Base-by-base conservation (phyloP, 306 rosid genomes). In the Casuarina equisetifolia region DNA sequence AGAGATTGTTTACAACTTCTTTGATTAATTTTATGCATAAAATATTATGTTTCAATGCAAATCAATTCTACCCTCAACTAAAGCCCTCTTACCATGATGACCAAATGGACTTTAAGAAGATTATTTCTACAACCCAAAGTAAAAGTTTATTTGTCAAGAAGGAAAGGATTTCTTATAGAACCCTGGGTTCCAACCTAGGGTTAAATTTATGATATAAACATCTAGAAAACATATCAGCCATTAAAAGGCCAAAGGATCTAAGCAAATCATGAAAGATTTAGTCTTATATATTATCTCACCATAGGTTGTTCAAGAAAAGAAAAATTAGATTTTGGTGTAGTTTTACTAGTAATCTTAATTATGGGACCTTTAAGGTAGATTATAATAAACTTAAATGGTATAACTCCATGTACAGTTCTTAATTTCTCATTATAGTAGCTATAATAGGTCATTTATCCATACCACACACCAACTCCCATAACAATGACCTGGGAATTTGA, bases 311-410 rank as follows among this genome's bases (percentile, higher is more conserved):
- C n/a, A 40, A 67, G 36, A 67, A 5, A 40, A 16, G 17, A 40
- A 25, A 42, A 67, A n/a, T 67, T 17, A 42, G 50, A 40, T 25
- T 25, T 25, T 4, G 5, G 51, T 42, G 16, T 15, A 67, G 12
- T 42, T 77, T 57, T 76, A 49, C 68, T 54, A 38, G 58, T 70
- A 80, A 73, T 46, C 53, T 74, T 40, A 69, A 42, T 49, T 44
- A 10, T 59, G 19, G 49, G 76, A 40, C 51, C 43, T 59, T 52
- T 10, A 40, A 32, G 19, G 5, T 69, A 64, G 25, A 71, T 54
- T 25, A 58, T 45, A 51, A 42, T 59, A 38, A 13, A 20, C 9
- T 11, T 8, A 40, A 1, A 6, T 53, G 71, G 75, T 16, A 70
- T 55, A 39, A 79, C 42, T 55, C 6, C 43, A 59, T 5, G 9